These are phyloP conservation scores for Cordyceps cicadae DNA, from an alignment of 2,329 filamentous ascomycete species.

Conservation along the genomic window DNA sequence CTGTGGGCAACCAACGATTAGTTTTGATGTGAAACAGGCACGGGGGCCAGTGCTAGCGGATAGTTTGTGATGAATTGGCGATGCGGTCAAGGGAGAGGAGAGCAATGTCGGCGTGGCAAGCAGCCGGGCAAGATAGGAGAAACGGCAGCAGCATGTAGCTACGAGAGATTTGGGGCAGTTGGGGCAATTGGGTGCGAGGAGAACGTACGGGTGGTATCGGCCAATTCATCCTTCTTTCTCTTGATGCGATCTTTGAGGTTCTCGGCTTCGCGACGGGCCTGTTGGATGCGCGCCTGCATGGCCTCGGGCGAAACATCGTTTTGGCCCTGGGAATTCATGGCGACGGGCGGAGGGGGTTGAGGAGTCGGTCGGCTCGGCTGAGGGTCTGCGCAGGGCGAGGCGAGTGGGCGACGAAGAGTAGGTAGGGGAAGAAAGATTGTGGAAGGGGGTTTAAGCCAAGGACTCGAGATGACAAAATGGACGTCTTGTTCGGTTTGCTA, in stretches of 20 bases:
- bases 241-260: conserved; percentile 98
- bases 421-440: background rate
- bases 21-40: conserved; percentile 12
- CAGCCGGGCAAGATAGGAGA: conserved; percentile 7
- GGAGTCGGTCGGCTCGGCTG: conserved; percentile 6
- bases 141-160: conserved; percentile 9
- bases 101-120: background rate
- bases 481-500: background rate
- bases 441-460: conserved; percentile 12
- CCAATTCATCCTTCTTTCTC: conserved; percentile 99
- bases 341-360: conserved; percentile 17
- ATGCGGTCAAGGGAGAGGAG: background rate
- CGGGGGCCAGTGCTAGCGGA: background rate
- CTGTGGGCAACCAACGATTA: conserved; percentile 35
- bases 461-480: background rate
- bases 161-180: conserved; percentile 10
- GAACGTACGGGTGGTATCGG: conserved; percentile 88
- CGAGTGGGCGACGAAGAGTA: background rate
- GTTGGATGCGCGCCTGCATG: conserved; percentile 90
- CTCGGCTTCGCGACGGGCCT: conserved; percentile 94
- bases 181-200: conserved; percentile 12
- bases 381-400: conserved; percentile 4
- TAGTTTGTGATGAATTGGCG: background rate
- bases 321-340: conserved; percentile 49
- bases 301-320: conserved; percentile 61